Percentiles rank a stretch among this genome's conserved stretches.
phyloP scores from a whole-genome alignment of 345 rosid genomes.

The Mercurialis annua region DNA sequence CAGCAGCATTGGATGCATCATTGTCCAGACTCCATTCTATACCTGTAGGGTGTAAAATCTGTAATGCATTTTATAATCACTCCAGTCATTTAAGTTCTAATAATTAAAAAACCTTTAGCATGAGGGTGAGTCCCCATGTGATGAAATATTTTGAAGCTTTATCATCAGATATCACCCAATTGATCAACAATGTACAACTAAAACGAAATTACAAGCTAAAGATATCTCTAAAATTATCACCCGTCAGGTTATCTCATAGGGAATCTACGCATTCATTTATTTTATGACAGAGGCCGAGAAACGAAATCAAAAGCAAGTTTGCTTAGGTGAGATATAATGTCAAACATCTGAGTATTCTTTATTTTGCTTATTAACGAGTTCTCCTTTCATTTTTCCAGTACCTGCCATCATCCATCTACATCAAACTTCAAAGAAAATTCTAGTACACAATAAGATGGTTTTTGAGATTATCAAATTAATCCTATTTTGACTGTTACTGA shows the following conservation, averaged over 20 bases:
- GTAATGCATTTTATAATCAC: neutral
- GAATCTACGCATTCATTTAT: neutral
- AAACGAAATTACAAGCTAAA: neutral
- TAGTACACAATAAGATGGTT: neutral
- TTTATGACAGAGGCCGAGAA: too few relatives aligned
- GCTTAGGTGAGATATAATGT: neutral
- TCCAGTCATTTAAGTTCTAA: constrained; percentile 2
- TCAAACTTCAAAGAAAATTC: neutral
- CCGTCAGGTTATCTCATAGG: neutral
- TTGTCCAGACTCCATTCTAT: constrained; percentile 98
- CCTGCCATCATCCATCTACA: neutral
- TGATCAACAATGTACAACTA: neutral
- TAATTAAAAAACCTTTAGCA: neutral
- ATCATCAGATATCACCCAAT: neutral
- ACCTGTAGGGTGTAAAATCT: constrained; percentile 44
- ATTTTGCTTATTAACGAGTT: neutral
- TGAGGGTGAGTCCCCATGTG: too few relatives aligned
- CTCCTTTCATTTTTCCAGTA: neutral
- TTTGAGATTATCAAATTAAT: neutral
- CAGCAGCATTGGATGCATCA: constrained; percentile 95
- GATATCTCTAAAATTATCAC: neutral
- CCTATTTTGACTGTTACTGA: neutral
- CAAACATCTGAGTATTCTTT: neutral
- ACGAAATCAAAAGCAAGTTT: neutral
- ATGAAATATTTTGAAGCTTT: neutral